Conservation (phyloP, 352 stramenopile species). For the Globisporangium lucens region DNA sequence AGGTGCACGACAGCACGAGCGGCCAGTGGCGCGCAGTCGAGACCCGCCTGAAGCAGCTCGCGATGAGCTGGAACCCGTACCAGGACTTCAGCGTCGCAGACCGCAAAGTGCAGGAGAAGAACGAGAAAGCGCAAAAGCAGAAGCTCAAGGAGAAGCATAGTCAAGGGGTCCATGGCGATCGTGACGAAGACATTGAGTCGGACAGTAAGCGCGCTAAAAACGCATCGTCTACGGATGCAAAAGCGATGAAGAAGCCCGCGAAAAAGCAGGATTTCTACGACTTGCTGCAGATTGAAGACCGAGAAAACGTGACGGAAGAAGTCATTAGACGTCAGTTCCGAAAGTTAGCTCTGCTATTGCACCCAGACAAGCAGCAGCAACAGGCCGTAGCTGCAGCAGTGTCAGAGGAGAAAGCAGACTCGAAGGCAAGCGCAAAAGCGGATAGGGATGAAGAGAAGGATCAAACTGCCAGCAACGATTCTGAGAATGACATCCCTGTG, state of each 20-base stretch:
- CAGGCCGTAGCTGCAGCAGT: not conserved
- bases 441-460: constrained; percentile 8
- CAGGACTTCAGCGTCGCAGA: constrained; percentile 40
- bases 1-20: constrained; percentile 62
- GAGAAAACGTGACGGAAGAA: constrained; percentile 25
- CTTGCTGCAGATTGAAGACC: constrained; percentile 38
- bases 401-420: not conserved
- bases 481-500: constrained; percentile 10
- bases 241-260: constrained; percentile 20
- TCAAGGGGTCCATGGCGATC: not conserved
- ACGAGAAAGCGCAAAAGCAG: constrained; percentile 15
- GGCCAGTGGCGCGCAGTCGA: constrained; percentile 59
- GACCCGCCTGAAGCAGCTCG: constrained; percentile 52
- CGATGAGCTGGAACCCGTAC: constrained; percentile 74
- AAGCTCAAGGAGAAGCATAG: not conserved
- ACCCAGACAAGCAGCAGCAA: constrained; percentile 66
- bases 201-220: not conserved
- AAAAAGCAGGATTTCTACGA: constrained; percentile 67
- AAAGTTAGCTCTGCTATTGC: constrained; percentile 54
- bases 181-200: not conserved
- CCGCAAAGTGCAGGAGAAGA: constrained; percentile 14
- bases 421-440: not conserved
- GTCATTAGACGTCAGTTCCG: constrained; percentile 70
- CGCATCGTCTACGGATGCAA: not conserved
- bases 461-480: constrained; percentile 3